Evolutionary conservation across 2,329 filamentous ascomycete genomes (phyloP).

Genomic region (Byssochlamys sp.): DNA sequence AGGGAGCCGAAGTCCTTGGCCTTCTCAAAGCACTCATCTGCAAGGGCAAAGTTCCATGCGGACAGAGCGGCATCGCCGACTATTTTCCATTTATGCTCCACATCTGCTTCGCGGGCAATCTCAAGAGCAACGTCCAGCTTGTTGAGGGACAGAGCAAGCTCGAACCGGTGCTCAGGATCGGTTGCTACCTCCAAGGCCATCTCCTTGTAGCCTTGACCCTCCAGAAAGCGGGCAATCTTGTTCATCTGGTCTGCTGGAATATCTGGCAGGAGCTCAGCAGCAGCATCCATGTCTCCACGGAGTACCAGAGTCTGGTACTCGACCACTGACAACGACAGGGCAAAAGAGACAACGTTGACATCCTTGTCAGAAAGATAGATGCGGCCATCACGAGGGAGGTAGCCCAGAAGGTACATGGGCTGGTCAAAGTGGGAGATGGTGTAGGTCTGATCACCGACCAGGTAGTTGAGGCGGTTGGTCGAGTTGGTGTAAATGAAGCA

Average conservation of each 20-base stretch:
- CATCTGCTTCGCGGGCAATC: slow-evolving; percentile 71
- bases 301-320: slow-evolving; percentile 96
- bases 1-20: slow-evolving; percentile 85
- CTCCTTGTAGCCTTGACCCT: slow-evolving; percentile 95
- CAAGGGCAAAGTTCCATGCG: slow-evolving; percentile 77
- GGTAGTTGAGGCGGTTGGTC: slow-evolving; percentile 92
- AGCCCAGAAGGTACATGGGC: slow-evolving; percentile 87
- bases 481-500: slow-evolving; percentile 98
- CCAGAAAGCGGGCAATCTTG: slow-evolving; percentile 94
- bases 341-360: slow-evolving; percentile 80
- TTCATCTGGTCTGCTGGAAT: slow-evolving; percentile 91
- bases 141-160: slow-evolving; percentile 72
- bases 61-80: slow-evolving; percentile 84
- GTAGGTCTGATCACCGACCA: slow-evolving; percentile 95
- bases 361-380: slow-evolving; percentile 96
- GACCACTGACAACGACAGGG: slow-evolving; percentile 79
- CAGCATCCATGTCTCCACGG: slow-evolving; percentile 83
- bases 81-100: slow-evolving; percentile 96
- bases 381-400: slow-evolving; percentile 87
- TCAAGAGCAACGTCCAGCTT: slow-evolving; percentile 77
- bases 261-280: slow-evolving; percentile 69
- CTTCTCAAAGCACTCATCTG: slow-evolving; percentile 84
- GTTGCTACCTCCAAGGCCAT: slow-evolving; percentile 88
- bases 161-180: slow-evolving; percentile 91
- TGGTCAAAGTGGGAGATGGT: slow-evolving; percentile 95